phyloP scores from a whole-genome alignment of 148 eudicot species.

The Chenopodium album region DNA sequence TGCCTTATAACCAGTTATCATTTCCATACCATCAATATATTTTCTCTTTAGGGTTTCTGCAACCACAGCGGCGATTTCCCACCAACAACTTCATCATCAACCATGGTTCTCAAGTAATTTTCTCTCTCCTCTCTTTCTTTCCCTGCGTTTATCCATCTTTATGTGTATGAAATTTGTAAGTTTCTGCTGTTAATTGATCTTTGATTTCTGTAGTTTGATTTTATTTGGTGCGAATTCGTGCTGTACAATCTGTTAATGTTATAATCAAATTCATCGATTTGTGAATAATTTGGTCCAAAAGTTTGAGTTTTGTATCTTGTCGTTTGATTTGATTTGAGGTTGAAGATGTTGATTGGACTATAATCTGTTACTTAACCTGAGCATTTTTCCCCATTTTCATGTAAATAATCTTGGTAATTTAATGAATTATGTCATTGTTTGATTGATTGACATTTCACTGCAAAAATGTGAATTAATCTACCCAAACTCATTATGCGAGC shows the following conservation, averaged over 20 bases:
- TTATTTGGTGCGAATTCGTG: neutral
- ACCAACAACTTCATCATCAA: slow-evolving; percentile 7
- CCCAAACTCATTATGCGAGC: no score
- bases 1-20: slow-evolving; percentile 2
- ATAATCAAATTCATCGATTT: neutral
- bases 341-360: neutral
- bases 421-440: neutral
- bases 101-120: slow-evolving; percentile 41
- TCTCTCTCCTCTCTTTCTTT: neutral
- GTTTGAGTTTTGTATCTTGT: neutral
- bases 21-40: slow-evolving; percentile 1
- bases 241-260: neutral
- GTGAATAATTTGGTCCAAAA: neutral
- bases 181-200: neutral
- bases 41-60: slow-evolving; percentile 25
- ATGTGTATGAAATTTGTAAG: neutral
- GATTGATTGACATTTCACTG: no score
- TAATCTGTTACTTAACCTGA: no score
- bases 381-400: no score
- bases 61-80: slow-evolving; percentile 12
- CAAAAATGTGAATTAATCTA: no score
- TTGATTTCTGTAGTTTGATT: no score
- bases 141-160: neutral
- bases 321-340: neutral
- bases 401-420: neutral